These are phyloP conservation scores for Penicillium lividum DNA, from an alignment of 495 filamentous ascomycete species.

Conservation along the genomic window DNA sequence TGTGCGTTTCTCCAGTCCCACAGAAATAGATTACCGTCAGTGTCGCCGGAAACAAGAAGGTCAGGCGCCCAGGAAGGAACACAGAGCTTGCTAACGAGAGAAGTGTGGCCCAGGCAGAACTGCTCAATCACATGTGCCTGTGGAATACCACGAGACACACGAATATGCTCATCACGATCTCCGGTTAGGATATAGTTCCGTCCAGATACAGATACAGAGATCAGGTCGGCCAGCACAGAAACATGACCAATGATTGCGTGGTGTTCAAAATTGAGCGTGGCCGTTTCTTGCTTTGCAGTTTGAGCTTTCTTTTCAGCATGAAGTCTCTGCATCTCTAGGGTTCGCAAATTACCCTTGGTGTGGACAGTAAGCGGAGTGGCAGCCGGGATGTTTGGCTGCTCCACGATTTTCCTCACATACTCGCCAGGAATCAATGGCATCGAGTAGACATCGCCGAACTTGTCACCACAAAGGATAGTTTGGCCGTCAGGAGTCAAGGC, in stretches of 20 bases:
- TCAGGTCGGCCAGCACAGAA: slow-evolving; percentile 82
- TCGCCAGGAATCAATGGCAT: slow-evolving; percentile 70
- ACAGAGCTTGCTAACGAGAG: slow-evolving; percentile 78
- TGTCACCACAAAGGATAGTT: slow-evolving; percentile 81
- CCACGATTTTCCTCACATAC: slow-evolving; percentile 19
- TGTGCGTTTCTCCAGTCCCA: slow-evolving; percentile 75
- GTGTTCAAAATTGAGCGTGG: slow-evolving; percentile 62
- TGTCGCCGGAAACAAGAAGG: slow-evolving; percentile 80
- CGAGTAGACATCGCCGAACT: slow-evolving; percentile 93
- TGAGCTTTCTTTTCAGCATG: slow-evolving; percentile 40
- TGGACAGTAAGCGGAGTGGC: slow-evolving; percentile 81
- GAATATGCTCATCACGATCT: slow-evolving; percentile 97
- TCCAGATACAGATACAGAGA: slow-evolving; percentile 44
- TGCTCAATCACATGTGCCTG: slow-evolving; percentile 86
- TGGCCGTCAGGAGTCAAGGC: slow-evolving; percentile 64
- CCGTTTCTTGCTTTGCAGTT: slow-evolving; percentile 40
- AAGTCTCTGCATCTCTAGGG: slow-evolving; percentile 70
- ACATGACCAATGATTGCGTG: slow-evolving; percentile 86
- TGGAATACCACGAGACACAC: slow-evolving; percentile 78
- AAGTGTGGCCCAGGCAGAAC: slow-evolving; percentile 82
- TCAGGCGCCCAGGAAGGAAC: slow-evolving; percentile 54
- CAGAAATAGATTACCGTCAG: slow-evolving; percentile 71
- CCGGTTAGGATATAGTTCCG: slow-evolving; percentile 79
- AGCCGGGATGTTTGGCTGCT: slow-evolving; percentile 51
- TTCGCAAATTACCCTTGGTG: slow-evolving; percentile 72